Evolutionary conservation across 176 grass and related monocot genomes (phyloP).

Genomic region (Hyparrhenia diplandra): DNA sequence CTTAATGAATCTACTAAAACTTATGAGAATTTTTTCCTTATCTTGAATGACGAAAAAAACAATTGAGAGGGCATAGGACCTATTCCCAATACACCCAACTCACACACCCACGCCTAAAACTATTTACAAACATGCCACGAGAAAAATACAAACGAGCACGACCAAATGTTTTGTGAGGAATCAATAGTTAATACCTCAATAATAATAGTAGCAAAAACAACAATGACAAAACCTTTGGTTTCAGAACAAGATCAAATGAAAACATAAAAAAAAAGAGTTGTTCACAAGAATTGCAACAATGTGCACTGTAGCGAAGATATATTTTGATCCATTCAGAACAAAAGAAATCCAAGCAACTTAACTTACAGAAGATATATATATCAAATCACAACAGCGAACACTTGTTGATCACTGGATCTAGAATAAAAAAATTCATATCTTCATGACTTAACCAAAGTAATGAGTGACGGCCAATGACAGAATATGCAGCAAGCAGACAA

Average conservation of each 20-base stretch:
- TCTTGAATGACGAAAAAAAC: neutral
- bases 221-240: neutral
- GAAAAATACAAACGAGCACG: neutral
- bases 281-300: neutral
- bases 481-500: neutral
- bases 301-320: neutral
- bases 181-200: neutral
- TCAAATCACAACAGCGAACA: neutral
- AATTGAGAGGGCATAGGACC: neutral
- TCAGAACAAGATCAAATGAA: neutral
- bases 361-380: neutral
- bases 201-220: neutral
- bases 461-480: neutral
- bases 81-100: neutral
- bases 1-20: neutral
- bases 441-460: neutral
- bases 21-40: neutral
- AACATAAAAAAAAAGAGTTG: neutral
- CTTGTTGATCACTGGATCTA: neutral
- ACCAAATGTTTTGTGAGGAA: neutral
- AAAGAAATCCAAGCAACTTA: neutral
- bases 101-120: neutral
- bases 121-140: neutral
- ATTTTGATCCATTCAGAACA: neutral
- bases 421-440: neutral